These are phyloP conservation scores for Kluyveromyces starmeri DNA, from an alignment of 805 yeast species.

Conservation along the genomic window DNA sequence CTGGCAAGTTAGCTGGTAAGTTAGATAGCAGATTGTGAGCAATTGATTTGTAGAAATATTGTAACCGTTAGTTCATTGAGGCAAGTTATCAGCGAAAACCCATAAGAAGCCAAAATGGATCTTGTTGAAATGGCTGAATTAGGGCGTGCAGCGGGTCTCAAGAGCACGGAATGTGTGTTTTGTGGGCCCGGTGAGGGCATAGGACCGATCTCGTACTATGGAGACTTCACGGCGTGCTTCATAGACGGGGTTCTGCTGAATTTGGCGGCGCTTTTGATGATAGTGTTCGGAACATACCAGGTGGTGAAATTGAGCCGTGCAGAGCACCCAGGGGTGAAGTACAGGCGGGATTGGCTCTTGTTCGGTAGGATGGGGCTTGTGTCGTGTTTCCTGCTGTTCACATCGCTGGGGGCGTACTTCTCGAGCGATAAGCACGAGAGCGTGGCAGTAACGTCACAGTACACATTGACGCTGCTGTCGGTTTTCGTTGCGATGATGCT, in stretches of 20 bases:
- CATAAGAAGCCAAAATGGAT: not conserved
- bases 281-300: conserved; percentile 35
- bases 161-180: conserved; percentile 10
- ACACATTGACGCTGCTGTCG: conserved; percentile 28
- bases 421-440: conserved; percentile 16
- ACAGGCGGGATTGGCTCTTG: conserved; percentile 32
- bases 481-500: conserved; percentile 44
- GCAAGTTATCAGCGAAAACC: no score
- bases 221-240: conserved; percentile 55
- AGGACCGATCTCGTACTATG: conserved; percentile 37
- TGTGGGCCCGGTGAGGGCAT: conserved; percentile 32
- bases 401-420: conserved; percentile 12
- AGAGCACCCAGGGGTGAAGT: conserved; percentile 24
- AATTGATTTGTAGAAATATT: no score
- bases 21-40: no score
- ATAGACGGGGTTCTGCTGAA: conserved; percentile 44
- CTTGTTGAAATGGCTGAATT: not conserved
- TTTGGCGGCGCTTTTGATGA: conserved; percentile 33
- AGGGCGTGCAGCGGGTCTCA: no score
- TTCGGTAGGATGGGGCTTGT: conserved; percentile 30
- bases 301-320: conserved; percentile 20
- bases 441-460: conserved; percentile 13
- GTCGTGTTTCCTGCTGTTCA: conserved; percentile 24
- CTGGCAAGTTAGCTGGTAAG: no score
- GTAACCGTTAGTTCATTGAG: no score